Base-by-base conservation (phyloP, 495 filamentous ascomycete species). In the Podospora tetraspora region DNA sequence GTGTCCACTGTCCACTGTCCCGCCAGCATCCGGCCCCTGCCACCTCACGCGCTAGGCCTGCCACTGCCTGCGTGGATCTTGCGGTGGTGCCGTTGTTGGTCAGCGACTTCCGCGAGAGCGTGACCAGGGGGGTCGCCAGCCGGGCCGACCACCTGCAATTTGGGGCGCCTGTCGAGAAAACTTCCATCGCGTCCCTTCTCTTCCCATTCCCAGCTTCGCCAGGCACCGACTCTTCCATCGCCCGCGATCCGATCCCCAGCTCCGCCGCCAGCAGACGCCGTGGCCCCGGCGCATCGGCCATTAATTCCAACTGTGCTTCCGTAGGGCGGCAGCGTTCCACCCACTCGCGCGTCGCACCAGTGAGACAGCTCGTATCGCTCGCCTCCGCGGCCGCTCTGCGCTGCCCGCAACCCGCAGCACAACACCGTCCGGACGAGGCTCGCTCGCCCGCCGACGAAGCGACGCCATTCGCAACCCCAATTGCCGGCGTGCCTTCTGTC, bases 151-250 rank as follows among this genome's bases (percentile, higher is more conserved):
- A 24, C 68, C 60, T 56, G 60, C 67, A 72, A 70, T 70, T 70
- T 67, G 64, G 59, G 52, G 52, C 24, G 58, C 52, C 57, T 21
- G 27, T 62, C 66, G 63, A 68, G 63, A 68, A 69, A 71, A 68
- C 22, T 57, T 64, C 34, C 22, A 57, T 68, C 66, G 59, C 29
- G 64, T 29, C n/a, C 43, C 37, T 57, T 19, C 56, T 56, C 68
- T 68, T 68, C 67, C 72, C 66, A 34, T 66, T 64, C 65, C 61
- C 76, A 43, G 13, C 34, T 43, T 6, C 34, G 13, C 34, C 13
- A 43, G 34, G 34, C 34, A 5, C 68, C 73, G 59, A 66, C 56
- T 68, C 72, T 16, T 43, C 32, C 63, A 34, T 71, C 72, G 19
- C 62, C 22, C 58, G 30, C 32, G 32, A 23, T 25, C 22, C 27